phyloP scores from a whole-genome alignment of 2,329 filamentous ascomycete species.

The Waltergamsia citrina region DNA sequence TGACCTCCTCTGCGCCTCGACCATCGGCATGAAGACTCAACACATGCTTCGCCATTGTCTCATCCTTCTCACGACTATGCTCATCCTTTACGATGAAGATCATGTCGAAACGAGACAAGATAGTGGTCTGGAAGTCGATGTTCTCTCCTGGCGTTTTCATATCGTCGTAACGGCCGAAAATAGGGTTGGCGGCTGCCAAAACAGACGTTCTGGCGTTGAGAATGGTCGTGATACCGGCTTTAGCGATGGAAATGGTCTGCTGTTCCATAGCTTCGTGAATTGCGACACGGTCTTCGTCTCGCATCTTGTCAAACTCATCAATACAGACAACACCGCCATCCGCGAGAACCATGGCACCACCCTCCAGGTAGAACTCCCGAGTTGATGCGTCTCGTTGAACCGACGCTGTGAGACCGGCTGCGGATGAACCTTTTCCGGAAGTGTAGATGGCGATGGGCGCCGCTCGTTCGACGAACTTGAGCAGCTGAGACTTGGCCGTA shows the following conservation, averaged over 20 bases:
- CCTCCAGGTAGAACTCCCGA: conserved; percentile 94
- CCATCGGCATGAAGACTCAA: conserved; percentile 96
- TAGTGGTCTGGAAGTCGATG: conserved; percentile 98
- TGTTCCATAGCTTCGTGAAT: conserved; percentile 99
- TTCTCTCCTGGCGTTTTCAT: conserved; percentile 97
- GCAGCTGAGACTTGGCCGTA: conserved; percentile 92
- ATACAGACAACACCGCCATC: conserved; percentile 97
- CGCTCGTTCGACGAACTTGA: conserved; percentile 96
- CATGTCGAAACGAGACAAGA: conserved; percentile 97
- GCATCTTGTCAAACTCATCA: conserved; percentile 99
- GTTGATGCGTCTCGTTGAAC: conserved; percentile 90
- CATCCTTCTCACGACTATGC: conserved; percentile 81
- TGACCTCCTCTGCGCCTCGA: conserved; percentile 69
- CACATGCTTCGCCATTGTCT: conserved; percentile 91
- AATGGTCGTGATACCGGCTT: conserved; percentile 97
- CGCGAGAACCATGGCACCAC: conserved; percentile 95
- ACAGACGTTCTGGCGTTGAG: conserved; percentile 94
- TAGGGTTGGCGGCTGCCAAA: conserved; percentile 89
- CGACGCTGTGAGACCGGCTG: conserved; percentile 92
- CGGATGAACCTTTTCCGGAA: conserved; percentile 94
- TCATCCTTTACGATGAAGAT: conserved; percentile 98
- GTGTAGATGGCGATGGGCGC: conserved; percentile 98
- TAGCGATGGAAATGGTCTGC: conserved; percentile 97
- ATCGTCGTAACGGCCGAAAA: conserved; percentile 96
- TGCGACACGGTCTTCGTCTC: conserved; percentile 92